Evolutionary conservation across 2,329 filamentous ascomycete genomes (phyloP), one percentile per base, ranked within the genome.

Genomic region (Amylocarpus encephaloides): DNA sequence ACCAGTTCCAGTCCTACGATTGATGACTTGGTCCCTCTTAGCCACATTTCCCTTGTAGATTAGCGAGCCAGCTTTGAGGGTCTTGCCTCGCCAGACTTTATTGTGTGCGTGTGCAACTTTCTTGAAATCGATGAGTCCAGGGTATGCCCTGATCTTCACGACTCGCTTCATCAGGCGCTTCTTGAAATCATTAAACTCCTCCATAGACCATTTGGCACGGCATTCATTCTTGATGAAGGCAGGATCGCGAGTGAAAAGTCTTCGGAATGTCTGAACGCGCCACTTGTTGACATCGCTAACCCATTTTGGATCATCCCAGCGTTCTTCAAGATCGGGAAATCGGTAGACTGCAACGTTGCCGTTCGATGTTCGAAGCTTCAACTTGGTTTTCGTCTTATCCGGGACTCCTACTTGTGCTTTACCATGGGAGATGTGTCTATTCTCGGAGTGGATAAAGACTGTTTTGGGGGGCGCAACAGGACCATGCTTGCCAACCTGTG

Each of bases 261-360:
- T 33, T 19, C 50, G 46, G n/a, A 52, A 43, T 13, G 30, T 42
- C 26, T 49, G 46, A 16, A 30, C 44, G 4, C 46, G 40, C 50
- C 46, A 53, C 22, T 49, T 49, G 10, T 49, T 50, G 6, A 43
- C n/a, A 11, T 53, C 36, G 1, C 26, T 32, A 19, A 53, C 29
- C 48, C 48, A 54, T 13, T 34, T 48, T 6, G 13, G 18, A 41
- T 48, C 19, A 33, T 46, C 42, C 50, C 50, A 52, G 7, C 40
- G 41, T 5, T 29, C 50, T 13, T 67, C 63, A 2, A 32, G 13
- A 16, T 18, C n/a, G n/a, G 22, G 40, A 7, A 35, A 44, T 3
- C 22, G 12, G 10, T 38, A 33, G 12, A 43, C 18, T 6, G 22
- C 32, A 12, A 49, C 29, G 6, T 49, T 34, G 7, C 41, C 41